A percentile compares a stretch with the other conserved stretches of the same genome.
Evolutionary conservation across 225 moss, liverwort and hornwort genomes (phyloP).

Genomic region (Straminergon stramineum): DNA sequence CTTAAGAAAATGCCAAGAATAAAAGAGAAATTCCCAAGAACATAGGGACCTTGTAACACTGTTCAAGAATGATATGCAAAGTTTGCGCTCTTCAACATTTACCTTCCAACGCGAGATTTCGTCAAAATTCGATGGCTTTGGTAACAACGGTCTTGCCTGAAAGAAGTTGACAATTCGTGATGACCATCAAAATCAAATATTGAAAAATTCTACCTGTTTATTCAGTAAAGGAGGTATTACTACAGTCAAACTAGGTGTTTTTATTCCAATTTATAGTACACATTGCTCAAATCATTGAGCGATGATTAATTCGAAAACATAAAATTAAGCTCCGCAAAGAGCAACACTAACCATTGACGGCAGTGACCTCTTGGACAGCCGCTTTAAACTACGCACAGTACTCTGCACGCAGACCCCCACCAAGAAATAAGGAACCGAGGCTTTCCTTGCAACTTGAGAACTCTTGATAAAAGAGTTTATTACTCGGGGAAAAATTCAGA

Average conservation of each 20-base stretch:
- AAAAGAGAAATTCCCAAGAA: not conserved
- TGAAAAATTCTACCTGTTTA: not conserved
- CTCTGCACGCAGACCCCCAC: constrained; percentile 10
- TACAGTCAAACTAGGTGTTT: not conserved
- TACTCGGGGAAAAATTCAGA: not conserved
- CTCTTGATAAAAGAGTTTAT: not conserved
- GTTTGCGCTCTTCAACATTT: not conserved
- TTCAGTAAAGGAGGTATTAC: not conserved
- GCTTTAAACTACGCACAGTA: constrained; percentile 32
- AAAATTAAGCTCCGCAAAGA: not conserved
- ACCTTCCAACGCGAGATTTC: constrained; percentile 89
- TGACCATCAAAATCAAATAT: not conserved
- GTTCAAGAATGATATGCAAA: not conserved
- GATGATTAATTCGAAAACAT: not conserved
- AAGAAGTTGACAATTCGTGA: not conserved
- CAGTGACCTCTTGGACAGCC: constrained; percentile 27
- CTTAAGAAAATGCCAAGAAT: not conserved
- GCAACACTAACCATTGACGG: constrained; percentile 25
- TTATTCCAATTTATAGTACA: not conserved
- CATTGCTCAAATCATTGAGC: not conserved
- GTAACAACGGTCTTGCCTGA: constrained; percentile 69
- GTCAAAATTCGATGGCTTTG: constrained; percentile 67
- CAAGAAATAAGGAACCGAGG: not conserved
- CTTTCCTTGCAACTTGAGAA: not conserved
- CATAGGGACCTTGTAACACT: not conserved